Evolutionary conservation across 495 filamentous ascomycete genomes (phyloP).

Genomic region (Annulohypoxylon bovei): DNA sequence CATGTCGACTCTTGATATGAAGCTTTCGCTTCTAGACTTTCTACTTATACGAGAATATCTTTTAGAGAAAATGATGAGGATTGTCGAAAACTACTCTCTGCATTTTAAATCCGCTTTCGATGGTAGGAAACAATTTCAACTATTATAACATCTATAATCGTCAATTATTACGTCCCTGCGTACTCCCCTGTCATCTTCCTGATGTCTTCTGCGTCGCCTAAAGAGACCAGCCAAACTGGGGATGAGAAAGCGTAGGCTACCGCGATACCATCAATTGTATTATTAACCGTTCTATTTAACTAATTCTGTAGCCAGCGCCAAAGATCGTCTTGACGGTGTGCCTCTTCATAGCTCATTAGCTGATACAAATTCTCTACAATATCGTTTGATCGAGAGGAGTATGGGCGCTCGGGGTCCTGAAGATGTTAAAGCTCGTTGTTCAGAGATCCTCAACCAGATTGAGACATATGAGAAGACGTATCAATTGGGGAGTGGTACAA

Average conservation of each 20-base stretch:
- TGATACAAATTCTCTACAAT: not conserved
- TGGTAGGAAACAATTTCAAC: not conserved
- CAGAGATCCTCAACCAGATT: not conserved
- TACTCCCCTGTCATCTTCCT: not conserved
- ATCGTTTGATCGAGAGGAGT: not conserved
- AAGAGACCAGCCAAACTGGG: not conserved
- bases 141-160: not conserved
- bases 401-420: not conserved
- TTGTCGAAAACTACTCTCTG: not conserved
- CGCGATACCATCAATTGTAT: not conserved
- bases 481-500: not conserved
- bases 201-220: not conserved
- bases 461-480: not conserved
- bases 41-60: not conserved
- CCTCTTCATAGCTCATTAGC: not conserved
- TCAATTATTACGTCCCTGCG: not conserved
- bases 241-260: not conserved
- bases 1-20: not conserved
- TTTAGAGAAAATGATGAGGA: not conserved
- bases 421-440: not conserved
- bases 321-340: not conserved
- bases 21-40: not conserved
- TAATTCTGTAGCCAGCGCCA: not conserved
- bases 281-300: not conserved
- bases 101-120: not conserved